These are phyloP conservation scores for Candida namnaoensis DNA, from an alignment of 805 yeast species.

Conservation along the genomic window DNA sequence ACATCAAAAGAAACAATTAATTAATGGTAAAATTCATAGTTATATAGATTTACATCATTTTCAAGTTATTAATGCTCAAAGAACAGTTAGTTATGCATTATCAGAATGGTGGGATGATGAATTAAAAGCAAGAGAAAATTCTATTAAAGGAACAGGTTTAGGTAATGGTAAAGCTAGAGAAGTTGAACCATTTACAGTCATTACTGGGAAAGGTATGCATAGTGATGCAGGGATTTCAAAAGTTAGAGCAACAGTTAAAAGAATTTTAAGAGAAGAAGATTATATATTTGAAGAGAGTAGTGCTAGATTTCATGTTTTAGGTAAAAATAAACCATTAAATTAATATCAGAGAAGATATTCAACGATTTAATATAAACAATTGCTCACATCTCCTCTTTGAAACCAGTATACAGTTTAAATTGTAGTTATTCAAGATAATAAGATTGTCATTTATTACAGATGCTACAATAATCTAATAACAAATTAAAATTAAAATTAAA, in stretches of 20 bases:
- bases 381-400: no score
- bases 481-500: no score
- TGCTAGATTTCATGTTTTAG: constrained; percentile 34
- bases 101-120: constrained; percentile 61
- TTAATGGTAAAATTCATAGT: constrained; percentile 9
- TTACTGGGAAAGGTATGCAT: constrained; percentile 71
- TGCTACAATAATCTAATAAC: no score
- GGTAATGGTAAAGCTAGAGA: constrained; percentile 26
- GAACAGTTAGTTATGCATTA: constrained; percentile 26
- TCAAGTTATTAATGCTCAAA: constrained; percentile 37
- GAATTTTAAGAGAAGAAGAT: constrained; percentile 23
- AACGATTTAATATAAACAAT: no score
- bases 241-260: constrained; percentile 34
- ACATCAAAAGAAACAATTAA: constrained; percentile 8
- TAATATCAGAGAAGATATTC: no score
- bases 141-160: constrained; percentile 25
- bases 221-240: constrained; percentile 47
- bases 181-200: constrained; percentile 34
- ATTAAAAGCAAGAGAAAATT: constrained; percentile 28
- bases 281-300: constrained; percentile 40
- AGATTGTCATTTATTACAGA: no score
- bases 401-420: no score
- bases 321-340: constrained; percentile 19
- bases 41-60: constrained; percentile 51
- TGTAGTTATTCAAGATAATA: no score